phyloP scores from a whole-genome alignment of 805 yeast species.

The Saccharomycopsis sp. region DNA sequence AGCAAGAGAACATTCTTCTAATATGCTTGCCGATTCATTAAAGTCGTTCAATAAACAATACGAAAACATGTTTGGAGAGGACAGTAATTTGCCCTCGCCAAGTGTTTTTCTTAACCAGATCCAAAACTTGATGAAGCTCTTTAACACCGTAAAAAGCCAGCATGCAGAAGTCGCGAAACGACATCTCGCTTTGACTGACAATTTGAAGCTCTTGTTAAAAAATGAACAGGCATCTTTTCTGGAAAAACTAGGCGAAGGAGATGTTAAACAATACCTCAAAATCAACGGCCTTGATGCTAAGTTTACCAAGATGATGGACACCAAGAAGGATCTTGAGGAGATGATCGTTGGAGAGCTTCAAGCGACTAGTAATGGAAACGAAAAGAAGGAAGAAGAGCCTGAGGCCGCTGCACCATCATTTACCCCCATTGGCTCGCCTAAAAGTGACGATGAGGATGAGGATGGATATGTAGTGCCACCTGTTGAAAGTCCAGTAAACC shows the following conservation, averaged over 20 bases:
- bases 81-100: conserved; percentile 29
- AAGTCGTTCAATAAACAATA: conserved; percentile 24
- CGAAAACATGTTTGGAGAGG: conserved; percentile 26
- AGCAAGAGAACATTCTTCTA: neutral
- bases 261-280: conserved; percentile 15
- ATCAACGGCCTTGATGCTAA: conserved; percentile 25
- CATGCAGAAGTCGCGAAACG: neutral
- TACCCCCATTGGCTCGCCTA: conserved; percentile 18
- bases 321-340: conserved; percentile 28
- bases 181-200: neutral
- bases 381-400: neutral
- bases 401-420: conserved; percentile 1
- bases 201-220: conserved; percentile 11
- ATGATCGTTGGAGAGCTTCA: conserved; percentile 9
- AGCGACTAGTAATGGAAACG: neutral
- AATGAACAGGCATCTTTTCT: conserved; percentile 1
- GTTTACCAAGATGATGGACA: conserved; percentile 26
- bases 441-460: conserved; percentile 1
- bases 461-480: conserved; percentile 5
- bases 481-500: neutral
- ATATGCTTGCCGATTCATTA: conserved; percentile 7
- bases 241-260: neutral
- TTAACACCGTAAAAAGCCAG: conserved; percentile 1
- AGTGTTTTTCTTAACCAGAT: conserved; percentile 26
- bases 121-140: conserved; percentile 20